These are phyloP conservation scores for Cladosporium phlei DNA, from an alignment of 2,329 filamentous ascomycete genomes.

Conservation along the genomic window DNA sequence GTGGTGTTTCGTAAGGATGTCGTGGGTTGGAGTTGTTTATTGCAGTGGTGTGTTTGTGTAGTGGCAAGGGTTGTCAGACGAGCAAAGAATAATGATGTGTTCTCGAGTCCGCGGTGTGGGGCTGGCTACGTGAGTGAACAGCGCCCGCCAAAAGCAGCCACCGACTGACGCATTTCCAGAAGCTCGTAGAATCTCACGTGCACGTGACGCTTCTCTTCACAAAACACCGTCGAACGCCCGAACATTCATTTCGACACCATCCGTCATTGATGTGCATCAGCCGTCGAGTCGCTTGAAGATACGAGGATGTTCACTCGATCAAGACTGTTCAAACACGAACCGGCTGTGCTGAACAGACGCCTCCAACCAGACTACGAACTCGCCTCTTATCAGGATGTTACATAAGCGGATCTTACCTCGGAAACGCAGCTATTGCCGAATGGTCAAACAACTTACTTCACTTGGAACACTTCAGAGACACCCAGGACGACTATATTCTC, in stretches of 20 bases:
- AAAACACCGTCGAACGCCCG: background rate
- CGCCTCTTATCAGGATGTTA: too few relatives aligned
- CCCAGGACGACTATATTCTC: too few relatives aligned
- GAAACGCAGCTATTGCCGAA: too few relatives aligned
- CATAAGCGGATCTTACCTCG: too few relatives aligned
- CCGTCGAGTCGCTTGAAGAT: too few relatives aligned
- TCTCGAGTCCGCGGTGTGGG: conserved; percentile 4
- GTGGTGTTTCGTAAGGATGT: background rate
- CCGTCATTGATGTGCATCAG: background rate
- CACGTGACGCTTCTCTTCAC: background rate
- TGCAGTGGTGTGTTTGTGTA: background rate
- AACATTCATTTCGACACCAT: background rate
- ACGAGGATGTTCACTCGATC: too few relatives aligned
- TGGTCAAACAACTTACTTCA: too few relatives aligned
- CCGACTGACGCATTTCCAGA: conserved; percentile 6
- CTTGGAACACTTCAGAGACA: too few relatives aligned
- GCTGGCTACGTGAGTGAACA: background rate
- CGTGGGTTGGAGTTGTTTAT: background rate
- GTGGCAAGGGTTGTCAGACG: background rate
- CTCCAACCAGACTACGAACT: too few relatives aligned
- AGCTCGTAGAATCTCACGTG: conserved; percentile 4
- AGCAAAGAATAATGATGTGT: conserved; percentile 14
- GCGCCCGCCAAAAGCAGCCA: conserved; percentile 9
- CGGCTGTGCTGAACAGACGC: too few relatives aligned
- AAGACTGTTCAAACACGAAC: too few relatives aligned